Evolutionary conservation across 1,284 basidiomycete species (phyloP), one percentile per base, ranked within the genome.

Genomic region (Tremellales sp.): DNA sequence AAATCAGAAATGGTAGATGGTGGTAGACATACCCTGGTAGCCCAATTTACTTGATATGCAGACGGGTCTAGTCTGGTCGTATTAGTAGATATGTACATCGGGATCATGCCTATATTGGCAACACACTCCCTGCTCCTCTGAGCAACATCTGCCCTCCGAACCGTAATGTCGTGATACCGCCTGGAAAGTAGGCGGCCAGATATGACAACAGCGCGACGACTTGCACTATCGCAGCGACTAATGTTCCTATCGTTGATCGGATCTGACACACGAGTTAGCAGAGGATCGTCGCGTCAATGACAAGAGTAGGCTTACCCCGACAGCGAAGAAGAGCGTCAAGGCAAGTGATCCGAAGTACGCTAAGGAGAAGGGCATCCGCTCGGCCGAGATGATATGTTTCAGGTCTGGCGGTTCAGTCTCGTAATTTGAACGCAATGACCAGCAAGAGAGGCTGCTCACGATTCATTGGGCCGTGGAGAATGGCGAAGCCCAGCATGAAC

Each of bases 141-240:
- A 93, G 73, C 1, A 86, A 84, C 72, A 93, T 81, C 53, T 86
- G 84, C 15, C 84, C 84, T 12, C 89, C 89, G 62, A 92, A 83
- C 24, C 87, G 81, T 29, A 93, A 77, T 0, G 90, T 92, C 54
- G 72, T 73, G 19, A 71, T 57, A 4, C 76, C 90, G 11, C 90
- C 90, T 3, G 90, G 89, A 74, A 93, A 94, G 74, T 94, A 96
- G 0, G 90, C 89, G 15, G 89, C 78, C 8, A 96, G 80, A 65
- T 96, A 97, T 12, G 85, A 81, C 10, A 94, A 76, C 8, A 97
- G 81, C 0, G 90, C 84, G 39, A 86, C 76, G 35, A 93, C 82
- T 81, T 90, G 87, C 4, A 93, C 77, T 40, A 85, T 80, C 4
- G 86, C 89, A 29, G 82, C 82, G 49, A 94, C 69, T 17, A 96